These are phyloP conservation scores for Leccinum longicurvipes DNA, from an alignment of 768 basidiomycete species.

Conservation along the genomic window DNA sequence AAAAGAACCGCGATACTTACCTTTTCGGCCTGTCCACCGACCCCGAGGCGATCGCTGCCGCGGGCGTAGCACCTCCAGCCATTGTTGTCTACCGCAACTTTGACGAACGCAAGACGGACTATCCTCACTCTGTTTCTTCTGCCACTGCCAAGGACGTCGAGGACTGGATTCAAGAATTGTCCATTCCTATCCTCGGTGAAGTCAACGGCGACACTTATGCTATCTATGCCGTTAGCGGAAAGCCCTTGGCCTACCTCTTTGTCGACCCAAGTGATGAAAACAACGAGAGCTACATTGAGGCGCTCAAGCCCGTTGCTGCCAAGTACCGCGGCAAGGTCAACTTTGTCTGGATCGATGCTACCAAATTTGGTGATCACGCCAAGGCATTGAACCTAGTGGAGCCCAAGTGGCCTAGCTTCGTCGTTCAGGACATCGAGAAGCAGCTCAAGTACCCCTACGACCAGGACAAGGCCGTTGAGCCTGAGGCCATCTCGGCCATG, in stretches of 20 bases:
- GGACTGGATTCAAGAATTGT: slow-evolving; percentile 77
- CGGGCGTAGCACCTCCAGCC: slow-evolving; percentile 75
- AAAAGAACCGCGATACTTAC: slow-evolving; percentile 87
- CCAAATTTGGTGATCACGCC: slow-evolving; percentile 94
- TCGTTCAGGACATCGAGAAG: slow-evolving; percentile 79
- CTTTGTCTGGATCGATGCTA: slow-evolving; percentile 97
- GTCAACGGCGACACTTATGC: slow-evolving; percentile 94
- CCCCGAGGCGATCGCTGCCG: slow-evolving; percentile 59
- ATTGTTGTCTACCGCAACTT: slow-evolving; percentile 90
- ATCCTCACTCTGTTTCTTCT: slow-evolving; percentile 58
- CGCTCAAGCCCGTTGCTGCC: slow-evolving; percentile 72
- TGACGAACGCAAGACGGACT: slow-evolving; percentile 75
- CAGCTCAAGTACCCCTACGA: slow-evolving; percentile 90
- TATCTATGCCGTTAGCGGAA: slow-evolving; percentile 72
- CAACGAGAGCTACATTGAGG: slow-evolving; percentile 61
- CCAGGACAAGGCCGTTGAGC: slow-evolving; percentile 59
- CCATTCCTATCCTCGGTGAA: slow-evolving; percentile 87
- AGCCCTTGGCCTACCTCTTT: slow-evolving; percentile 95
- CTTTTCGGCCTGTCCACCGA: slow-evolving; percentile 89
- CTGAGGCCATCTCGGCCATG: slow-evolving; percentile 55
- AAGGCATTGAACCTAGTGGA: slow-evolving; percentile 88
- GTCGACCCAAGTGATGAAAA: slow-evolving; percentile 71
- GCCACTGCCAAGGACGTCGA: slow-evolving; percentile 60
- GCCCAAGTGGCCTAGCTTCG: slow-evolving; percentile 89
- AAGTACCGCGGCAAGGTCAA: slow-evolving; percentile 85